A percentile compares a stretch with the other conserved stretches of the same genome.
Conservation (phyloP, 306 rosid species). For the Prunus davidiana region DNA sequence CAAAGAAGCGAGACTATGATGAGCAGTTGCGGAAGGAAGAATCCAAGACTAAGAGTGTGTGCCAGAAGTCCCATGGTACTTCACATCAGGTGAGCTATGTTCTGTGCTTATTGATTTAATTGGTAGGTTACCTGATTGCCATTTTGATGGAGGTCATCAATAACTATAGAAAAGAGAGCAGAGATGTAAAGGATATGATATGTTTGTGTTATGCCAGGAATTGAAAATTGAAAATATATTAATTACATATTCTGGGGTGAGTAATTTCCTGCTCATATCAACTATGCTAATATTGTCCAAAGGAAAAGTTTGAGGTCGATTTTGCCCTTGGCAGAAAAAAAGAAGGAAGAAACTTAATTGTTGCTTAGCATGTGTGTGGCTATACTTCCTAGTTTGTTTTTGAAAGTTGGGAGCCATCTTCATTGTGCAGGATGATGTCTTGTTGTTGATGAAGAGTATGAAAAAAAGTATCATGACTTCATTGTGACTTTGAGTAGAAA, state of each 20-base stretch:
- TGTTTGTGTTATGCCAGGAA: background rate
- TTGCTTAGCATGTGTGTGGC: too few species aligned
- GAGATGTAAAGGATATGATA: background rate
- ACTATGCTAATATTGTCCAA: background rate
- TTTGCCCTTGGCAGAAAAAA: background rate
- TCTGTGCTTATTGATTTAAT: slow-evolving; percentile 9
- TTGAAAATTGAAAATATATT: background rate
- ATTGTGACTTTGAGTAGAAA: background rate
- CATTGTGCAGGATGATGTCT: background rate
- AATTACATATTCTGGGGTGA: background rate
- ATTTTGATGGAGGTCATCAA: slow-evolving; percentile 7
- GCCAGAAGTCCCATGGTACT: slow-evolving; percentile 70
- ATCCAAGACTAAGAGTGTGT: slow-evolving; percentile 77
- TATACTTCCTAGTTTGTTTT: background rate
- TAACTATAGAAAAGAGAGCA: background rate
- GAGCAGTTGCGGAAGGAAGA: slow-evolving; percentile 94
- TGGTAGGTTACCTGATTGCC: background rate
- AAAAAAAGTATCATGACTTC: background rate
- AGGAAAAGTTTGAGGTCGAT: background rate
- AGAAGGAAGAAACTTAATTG: background rate
- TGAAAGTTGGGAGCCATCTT: background rate
- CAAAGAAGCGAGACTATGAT: slow-evolving; percentile 87
- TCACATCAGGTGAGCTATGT: slow-evolving; percentile 60
- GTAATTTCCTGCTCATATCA: background rate
- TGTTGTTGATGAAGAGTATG: background rate